Conservation (phyloP, 2,329 filamentous ascomycete genomes). For the Thielaviopsis musarum region DNA sequence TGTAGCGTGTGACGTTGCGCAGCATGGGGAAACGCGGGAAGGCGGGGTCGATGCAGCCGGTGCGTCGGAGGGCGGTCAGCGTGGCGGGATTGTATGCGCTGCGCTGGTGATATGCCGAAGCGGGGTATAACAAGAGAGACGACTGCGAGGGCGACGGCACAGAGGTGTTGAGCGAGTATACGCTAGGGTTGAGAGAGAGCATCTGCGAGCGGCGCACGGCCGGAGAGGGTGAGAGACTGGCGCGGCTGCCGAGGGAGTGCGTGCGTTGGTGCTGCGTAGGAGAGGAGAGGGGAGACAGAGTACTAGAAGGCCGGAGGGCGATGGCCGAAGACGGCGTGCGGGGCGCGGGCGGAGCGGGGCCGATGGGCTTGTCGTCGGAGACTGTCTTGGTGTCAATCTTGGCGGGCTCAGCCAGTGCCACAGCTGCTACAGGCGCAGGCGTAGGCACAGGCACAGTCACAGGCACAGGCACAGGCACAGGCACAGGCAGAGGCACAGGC, state of each 20-base stretch:
- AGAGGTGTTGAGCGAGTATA: conserved; percentile 43
- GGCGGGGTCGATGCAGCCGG: conserved; percentile 38
- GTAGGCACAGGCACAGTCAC: no score
- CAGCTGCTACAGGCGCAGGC: no score
- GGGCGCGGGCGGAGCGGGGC: conserved; percentile 15
- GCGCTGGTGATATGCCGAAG: conserved; percentile 26
- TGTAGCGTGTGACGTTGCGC: conserved; percentile 45
- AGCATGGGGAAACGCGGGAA: conserved; percentile 44
- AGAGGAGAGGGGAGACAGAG: neutral
- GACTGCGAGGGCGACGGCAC: conserved; percentile 28
- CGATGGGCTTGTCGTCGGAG: neutral
- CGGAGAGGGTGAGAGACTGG: conserved; percentile 1
- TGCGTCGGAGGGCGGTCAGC: conserved; percentile 30
- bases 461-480: no score
- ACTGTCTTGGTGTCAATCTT: neutral
- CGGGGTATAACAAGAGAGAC: conserved; percentile 31
- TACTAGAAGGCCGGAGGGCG: neutral
- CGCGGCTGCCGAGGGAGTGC: conserved; percentile 4
- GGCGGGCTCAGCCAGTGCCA: no score
- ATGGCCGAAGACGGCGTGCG: conserved; percentile 11
- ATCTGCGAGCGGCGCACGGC: conserved; percentile 2
- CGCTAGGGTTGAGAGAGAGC: conserved; percentile 28
- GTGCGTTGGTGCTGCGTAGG: conserved; percentile 2
- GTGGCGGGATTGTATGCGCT: conserved; percentile 33
- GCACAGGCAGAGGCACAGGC: no score